These are phyloP conservation scores for Colletotrichum musae DNA, from an alignment of 2,329 filamentous ascomycete species.

Conservation along the genomic window DNA sequence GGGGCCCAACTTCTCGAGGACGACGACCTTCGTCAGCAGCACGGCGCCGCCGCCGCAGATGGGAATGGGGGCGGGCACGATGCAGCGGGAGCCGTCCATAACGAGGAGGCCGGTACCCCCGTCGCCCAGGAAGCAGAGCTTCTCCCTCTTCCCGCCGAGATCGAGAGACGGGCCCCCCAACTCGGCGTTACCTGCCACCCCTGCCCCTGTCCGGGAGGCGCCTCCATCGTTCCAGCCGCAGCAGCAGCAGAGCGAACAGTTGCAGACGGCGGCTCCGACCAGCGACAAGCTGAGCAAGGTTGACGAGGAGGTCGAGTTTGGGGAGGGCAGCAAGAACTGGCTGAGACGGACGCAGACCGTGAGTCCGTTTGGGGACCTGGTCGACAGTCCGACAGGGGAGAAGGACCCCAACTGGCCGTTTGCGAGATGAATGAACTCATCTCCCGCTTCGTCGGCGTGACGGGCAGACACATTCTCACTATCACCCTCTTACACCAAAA, in stretches of 20 bases:
- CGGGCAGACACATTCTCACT: background rate
- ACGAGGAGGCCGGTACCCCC: slow-evolving; percentile 25
- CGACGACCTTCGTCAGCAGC: slow-evolving; percentile 26
- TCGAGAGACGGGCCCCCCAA: slow-evolving; percentile 21
- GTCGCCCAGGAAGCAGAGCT: slow-evolving; percentile 32
- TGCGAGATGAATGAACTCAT: slow-evolving; percentile 7
- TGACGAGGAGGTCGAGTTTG: slow-evolving; percentile 34
- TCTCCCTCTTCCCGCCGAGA: slow-evolving; percentile 29
- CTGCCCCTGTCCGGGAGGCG: slow-evolving; percentile 4
- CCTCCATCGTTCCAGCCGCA: background rate
- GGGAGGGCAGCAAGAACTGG: slow-evolving; percentile 47
- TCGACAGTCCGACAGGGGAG: slow-evolving; percentile 34
- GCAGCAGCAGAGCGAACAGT: background rate
- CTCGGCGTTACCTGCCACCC: slow-evolving; percentile 17
- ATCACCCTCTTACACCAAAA: background rate
- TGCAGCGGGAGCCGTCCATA: slow-evolving; percentile 22
- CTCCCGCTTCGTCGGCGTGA: background rate
- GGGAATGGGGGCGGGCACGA: background rate
- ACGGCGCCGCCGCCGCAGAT: slow-evolving; percentile 24
- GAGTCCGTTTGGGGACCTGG: slow-evolving; percentile 52
- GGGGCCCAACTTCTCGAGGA: slow-evolving; percentile 31
- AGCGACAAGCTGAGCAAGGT: slow-evolving; percentile 29
- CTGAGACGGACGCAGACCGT: slow-evolving; percentile 49
- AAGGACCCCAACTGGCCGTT: slow-evolving; percentile 35
- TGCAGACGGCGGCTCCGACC: background rate